Base-by-base conservation (phyloP, 148 eudicot genomes). In the Nepenthes gracilis region DNA sequence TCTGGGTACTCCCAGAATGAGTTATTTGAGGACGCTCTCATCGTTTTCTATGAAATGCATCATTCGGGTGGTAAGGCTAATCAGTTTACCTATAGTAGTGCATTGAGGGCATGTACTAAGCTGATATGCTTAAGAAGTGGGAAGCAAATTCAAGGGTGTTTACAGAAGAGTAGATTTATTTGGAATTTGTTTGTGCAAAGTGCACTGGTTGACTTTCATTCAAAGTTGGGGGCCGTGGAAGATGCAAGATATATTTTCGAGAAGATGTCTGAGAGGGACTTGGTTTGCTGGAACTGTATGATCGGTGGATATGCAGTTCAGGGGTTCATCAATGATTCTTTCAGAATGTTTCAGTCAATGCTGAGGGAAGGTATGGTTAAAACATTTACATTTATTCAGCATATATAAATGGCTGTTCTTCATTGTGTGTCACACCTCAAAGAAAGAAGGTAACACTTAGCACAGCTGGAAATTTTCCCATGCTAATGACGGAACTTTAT, bases 241-340 rank as follows among this genome's bases (percentile, higher is more conserved):
- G 81, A 77, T 60, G 81, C 77, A 6, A 57, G 68, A 43, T 33
- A 33, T 54, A 58, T 77, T 10, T 70, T 77, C 64, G 55, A 57
- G 65, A 63, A 57, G 66, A 77, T 77, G 75, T 33, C 59, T 66
- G 67, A 67, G 63, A 63, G 64, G 65, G 77, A 77, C 48, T 73
- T 77, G 64, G 78, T 74, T 50, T 70, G 75, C 54, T 77, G 81
- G 81, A 77, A 77, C 61, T 64, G 72, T 8, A 70, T 77, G 77
- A 67, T 77, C 34, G 65, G 72, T 67, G 78, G 78, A 0, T 73
- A 62, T 37, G 64, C 81, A 4, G 61, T 53, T 64, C 75, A 64
- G 13, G 81, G 75, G 7, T 57, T 70, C 43, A 48, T 37, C 1
- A 57, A 60, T 43, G 58, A 53, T 51, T 52, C 75, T 5, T 70